Evolutionary conservation across 1,284 basidiomycete genomes (phyloP), one percentile per base, ranked within the genome.

Genomic region (Microbotryomycetes sp.): DNA sequence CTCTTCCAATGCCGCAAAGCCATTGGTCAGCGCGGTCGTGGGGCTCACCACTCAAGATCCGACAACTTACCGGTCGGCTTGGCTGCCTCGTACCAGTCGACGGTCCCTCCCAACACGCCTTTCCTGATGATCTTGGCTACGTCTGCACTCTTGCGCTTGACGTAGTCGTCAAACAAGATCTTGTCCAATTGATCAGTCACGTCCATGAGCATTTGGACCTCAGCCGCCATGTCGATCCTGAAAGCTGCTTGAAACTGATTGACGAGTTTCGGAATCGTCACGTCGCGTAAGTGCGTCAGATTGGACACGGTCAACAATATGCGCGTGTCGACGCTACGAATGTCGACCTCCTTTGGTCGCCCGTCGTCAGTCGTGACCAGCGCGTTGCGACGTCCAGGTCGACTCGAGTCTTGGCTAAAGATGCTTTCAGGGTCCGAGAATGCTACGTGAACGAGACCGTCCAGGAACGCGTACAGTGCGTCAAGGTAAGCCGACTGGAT

Each of bases 231-330:
- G 45, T 84, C 83, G 52, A 85, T 79, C 35, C 85, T 86, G 72
- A 94, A 87, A 0, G 86, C 83, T 57, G 80, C 83, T 72, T 89
- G 86, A 41, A 97, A 81, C 69, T 91, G 87, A 61, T 79, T 82
- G 56, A 91, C 81, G 81, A 97, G 85, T 61, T 79, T 82, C 0
- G 91, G 91, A 28, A 97, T 82, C 35, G 88, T 76, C 0, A 78
- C 78, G 54, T 81, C 80, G 57, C 83, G 83, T 24, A 98, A 80
- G 69, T 91, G 82, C 5, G 83, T 81, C 65, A 98, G 84, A 74
- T 97, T 97, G 11, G 91, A 91, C 23, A 97, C 81, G 45, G 94
- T 90, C 45, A 97, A 78, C 24, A 99, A 79, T 52, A 96, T 80
- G 49, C 94, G 85, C 21, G 83, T 88, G 73, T 97, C 89, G 11